These are phyloP conservation scores for Hyaloscypha hepaticicola DNA, from an alignment of 495 filamentous ascomycete species.

Conservation along the genomic window DNA sequence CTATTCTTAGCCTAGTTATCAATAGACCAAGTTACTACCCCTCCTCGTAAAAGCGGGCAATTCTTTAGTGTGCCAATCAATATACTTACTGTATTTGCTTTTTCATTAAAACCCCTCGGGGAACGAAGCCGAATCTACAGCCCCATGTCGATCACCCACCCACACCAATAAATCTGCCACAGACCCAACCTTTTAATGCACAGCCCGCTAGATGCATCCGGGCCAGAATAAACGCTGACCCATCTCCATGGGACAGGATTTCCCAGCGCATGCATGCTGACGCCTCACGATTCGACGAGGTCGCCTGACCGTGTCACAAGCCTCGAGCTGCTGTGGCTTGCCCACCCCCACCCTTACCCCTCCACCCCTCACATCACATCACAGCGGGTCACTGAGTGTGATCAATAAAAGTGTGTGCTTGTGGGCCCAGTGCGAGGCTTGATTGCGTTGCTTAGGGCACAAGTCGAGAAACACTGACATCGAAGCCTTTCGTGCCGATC, in stretches of 20 bases:
- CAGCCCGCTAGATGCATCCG: not conserved
- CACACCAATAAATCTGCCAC: not conserved
- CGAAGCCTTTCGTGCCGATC: not conserved
- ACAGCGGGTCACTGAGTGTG: not conserved
- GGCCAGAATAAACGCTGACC: not conserved
- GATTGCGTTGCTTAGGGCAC: not conserved
- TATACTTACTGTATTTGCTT: conserved; percentile 11
- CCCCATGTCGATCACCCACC: conserved; percentile 1
- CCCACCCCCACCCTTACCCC: too few relatives aligned
- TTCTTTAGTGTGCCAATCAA: not conserved
- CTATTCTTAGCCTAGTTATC: not conserved
- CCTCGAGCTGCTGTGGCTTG: not conserved
- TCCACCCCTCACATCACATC: too few relatives aligned
- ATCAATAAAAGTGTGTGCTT: not conserved
- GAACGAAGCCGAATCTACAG: not conserved
- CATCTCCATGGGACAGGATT: conserved; percentile 6
- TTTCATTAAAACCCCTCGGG: not conserved
- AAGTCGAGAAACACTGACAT: not conserved
- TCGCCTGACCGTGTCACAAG: conserved; percentile 8
- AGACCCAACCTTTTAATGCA: not conserved
- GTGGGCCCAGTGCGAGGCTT: not conserved
- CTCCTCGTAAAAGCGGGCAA: not conserved
- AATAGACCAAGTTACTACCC: not conserved
- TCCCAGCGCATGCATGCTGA: conserved; percentile 5
- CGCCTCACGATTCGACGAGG: conserved; percentile 2